A percentile compares a stretch with the other conserved stretches of the same genome.
phyloP scores from a whole-genome alignment of 2,329 filamentous ascomycete species.

The Penicillium digitatum region DNA sequence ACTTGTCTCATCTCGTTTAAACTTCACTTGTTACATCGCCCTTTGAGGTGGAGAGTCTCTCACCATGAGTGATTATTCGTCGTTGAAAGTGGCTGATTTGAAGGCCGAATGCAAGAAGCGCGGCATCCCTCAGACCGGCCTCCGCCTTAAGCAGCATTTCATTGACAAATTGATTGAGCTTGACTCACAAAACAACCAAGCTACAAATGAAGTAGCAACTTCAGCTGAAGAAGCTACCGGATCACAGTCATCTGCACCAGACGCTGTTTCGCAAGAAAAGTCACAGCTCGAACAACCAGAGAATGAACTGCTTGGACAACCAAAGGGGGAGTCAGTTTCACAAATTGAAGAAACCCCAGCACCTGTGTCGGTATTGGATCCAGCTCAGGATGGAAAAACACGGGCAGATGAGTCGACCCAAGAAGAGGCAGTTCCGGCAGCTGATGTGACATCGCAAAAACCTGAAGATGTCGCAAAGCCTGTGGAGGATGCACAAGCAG shows the following conservation, averaged over 20 bases:
- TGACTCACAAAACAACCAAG: slow-evolving; percentile 34
- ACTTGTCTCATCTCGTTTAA: neutral
- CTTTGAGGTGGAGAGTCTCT: slow-evolving; percentile 8
- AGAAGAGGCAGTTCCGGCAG: neutral
- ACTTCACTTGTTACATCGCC: neutral
- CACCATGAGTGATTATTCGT: slow-evolving; percentile 52
- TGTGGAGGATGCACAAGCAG: slow-evolving; percentile 4
- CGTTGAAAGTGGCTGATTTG: slow-evolving; percentile 70
- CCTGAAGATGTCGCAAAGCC: slow-evolving; percentile 20
- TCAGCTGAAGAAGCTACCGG: slow-evolving; percentile 13
- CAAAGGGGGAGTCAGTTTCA: slow-evolving; percentile 2
- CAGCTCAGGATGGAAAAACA: slow-evolving; percentile 11
- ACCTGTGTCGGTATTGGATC: neutral
- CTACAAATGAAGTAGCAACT: slow-evolving; percentile 19
- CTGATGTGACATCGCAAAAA: neutral
- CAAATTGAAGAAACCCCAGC: neutral
- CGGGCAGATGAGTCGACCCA: slow-evolving; percentile 1
- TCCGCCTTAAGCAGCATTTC: slow-evolving; percentile 63
- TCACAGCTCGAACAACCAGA: slow-evolving; percentile 11
- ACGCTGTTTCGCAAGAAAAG: slow-evolving; percentile 14
- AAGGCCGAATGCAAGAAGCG: slow-evolving; percentile 70
- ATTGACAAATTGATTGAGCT: slow-evolving; percentile 58
- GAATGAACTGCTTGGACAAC: slow-evolving; percentile 7
- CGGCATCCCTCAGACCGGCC: slow-evolving; percentile 64
- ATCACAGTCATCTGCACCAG: slow-evolving; percentile 9